These are phyloP conservation scores for Psophocarpus tetragonolobus DNA, from an alignment of 306 rosid species.

Conservation along the genomic window DNA sequence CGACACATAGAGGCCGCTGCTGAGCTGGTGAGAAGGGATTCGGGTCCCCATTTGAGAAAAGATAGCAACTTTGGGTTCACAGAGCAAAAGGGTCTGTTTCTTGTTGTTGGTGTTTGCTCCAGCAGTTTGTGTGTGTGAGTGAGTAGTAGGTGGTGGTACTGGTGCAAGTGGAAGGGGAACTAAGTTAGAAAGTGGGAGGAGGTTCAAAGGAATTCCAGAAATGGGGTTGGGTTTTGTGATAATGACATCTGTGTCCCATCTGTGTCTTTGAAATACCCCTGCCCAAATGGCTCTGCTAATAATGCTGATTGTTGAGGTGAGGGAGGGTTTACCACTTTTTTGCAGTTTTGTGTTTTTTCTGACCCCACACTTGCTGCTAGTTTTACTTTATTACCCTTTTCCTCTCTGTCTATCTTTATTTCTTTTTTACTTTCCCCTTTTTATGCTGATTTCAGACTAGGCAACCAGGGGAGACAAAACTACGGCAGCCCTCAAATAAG, in stretches of 20 bases:
- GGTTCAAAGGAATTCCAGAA: constrained; percentile 41
- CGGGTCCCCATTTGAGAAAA: constrained; percentile 66
- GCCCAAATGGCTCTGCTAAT: background rate
- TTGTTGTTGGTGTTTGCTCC: background rate
- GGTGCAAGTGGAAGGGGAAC: constrained; percentile 29
- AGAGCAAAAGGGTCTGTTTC: background rate
- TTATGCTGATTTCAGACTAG: background rate
- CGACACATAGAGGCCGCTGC: constrained; percentile 87
- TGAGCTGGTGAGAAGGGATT: constrained; percentile 89
- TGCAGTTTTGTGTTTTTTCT: background rate
- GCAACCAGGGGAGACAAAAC: background rate
- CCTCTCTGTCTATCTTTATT: background rate
- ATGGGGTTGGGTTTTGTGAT: constrained; percentile 37
- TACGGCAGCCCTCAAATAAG: background rate
- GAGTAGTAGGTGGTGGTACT: constrained; percentile 7
- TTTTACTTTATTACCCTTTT: constrained; percentile 38
- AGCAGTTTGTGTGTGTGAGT: constrained; percentile 15
- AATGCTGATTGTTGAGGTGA: constrained; percentile 6
- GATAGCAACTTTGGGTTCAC: constrained; percentile 1
- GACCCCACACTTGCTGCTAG: constrained; percentile 10
- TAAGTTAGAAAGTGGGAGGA: constrained; percentile 2
- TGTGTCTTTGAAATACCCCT: background rate
- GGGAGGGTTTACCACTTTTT: background rate
- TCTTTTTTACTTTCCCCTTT: background rate
- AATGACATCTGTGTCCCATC: constrained; percentile 50